A percentile compares a stretch with the other conserved stretches of the same genome.
Conservation (phyloP, 2,329 filamentous ascomycete species). For the Madurella fahalii region DNA sequence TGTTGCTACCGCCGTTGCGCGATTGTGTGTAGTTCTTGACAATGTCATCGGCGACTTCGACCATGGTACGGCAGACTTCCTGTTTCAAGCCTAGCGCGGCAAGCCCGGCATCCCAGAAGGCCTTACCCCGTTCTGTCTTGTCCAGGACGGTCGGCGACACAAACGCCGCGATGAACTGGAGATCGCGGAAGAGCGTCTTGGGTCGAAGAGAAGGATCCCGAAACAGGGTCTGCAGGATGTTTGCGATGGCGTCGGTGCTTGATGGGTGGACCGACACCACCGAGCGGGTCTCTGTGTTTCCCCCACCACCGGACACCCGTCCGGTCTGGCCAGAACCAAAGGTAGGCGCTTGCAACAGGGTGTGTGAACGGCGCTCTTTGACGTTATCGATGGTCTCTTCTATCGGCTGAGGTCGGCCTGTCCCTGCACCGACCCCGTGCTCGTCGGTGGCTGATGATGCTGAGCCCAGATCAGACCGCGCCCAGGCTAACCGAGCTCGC, state of each 20-base stretch:
- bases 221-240: slow-evolving; percentile 64
- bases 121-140: slow-evolving; percentile 63
- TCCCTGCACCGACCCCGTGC: slow-evolving; percentile 14
- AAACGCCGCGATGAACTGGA: slow-evolving; percentile 70
- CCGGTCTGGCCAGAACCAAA: slow-evolving; percentile 19
- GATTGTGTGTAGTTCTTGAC: slow-evolving; percentile 60
- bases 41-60: slow-evolving; percentile 56
- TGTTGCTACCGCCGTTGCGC: slow-evolving; percentile 36
- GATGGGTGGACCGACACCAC: slow-evolving; percentile 46
- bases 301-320: slow-evolving; percentile 36
- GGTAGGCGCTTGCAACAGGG: slow-evolving; percentile 38
- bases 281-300: slow-evolving; percentile 47
- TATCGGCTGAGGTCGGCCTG: slow-evolving; percentile 41
- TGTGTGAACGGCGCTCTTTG: slow-evolving; percentile 62
- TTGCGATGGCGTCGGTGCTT: slow-evolving; percentile 62
- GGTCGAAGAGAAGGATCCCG: slow-evolving; percentile 66
- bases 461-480: slow-evolving; percentile 28
- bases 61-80: slow-evolving; percentile 77
- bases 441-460: slow-evolving; percentile 26
- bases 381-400: slow-evolving; percentile 68
- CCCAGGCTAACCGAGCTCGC: slow-evolving; percentile 35
- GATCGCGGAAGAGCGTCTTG: slow-evolving; percentile 73
- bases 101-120: slow-evolving; percentile 85
- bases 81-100: slow-evolving; percentile 86
- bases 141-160: slow-evolving; percentile 59